These are phyloP conservation scores for Cutaneotrichosporon arboriforme DNA, from an alignment of 1,284 basidiomycete species.

Conservation along the genomic window DNA sequence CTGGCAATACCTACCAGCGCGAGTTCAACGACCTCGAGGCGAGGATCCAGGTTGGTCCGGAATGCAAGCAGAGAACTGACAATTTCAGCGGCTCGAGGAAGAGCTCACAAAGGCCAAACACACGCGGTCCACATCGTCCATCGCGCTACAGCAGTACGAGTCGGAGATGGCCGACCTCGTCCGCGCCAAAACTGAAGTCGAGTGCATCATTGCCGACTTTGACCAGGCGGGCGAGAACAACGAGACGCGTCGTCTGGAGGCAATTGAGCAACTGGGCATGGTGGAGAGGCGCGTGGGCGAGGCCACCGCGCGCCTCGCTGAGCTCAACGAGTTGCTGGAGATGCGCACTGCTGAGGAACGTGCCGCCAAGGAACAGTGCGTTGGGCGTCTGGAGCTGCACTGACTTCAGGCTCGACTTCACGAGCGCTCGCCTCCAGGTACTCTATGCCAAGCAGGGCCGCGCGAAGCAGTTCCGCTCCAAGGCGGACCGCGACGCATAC, in stretches of 20 bases:
- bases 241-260: conserved; percentile 50
- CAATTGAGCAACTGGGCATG: conserved; percentile 61
- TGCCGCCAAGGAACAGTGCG: conserved; percentile 57
- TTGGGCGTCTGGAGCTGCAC: neutral
- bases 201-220: conserved; percentile 77
- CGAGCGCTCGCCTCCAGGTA: conserved; percentile 62
- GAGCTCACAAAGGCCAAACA: conserved; percentile 68
- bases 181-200: conserved; percentile 68
- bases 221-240: conserved; percentile 63
- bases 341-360: conserved; percentile 57
- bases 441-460: conserved; percentile 86
- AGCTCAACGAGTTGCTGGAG: conserved; percentile 64
- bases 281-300: conserved; percentile 59
- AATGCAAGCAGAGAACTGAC: conserved; percentile 1
- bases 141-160: conserved; percentile 40
- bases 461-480: conserved; percentile 73
- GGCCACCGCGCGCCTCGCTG: conserved; percentile 60
- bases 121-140: conserved; percentile 59
- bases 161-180: conserved; percentile 59
- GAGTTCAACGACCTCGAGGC: conserved; percentile 79
- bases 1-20: conserved; percentile 70
- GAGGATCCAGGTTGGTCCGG: conserved; percentile 59
- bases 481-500: conserved; percentile 72
- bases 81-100: conserved; percentile 62
- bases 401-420: conserved; percentile 59